These are phyloP conservation scores for Cystobasidium slooffiae DNA, from an alignment of 1,284 basidiomycete genomes.

Conservation along the genomic window DNA sequence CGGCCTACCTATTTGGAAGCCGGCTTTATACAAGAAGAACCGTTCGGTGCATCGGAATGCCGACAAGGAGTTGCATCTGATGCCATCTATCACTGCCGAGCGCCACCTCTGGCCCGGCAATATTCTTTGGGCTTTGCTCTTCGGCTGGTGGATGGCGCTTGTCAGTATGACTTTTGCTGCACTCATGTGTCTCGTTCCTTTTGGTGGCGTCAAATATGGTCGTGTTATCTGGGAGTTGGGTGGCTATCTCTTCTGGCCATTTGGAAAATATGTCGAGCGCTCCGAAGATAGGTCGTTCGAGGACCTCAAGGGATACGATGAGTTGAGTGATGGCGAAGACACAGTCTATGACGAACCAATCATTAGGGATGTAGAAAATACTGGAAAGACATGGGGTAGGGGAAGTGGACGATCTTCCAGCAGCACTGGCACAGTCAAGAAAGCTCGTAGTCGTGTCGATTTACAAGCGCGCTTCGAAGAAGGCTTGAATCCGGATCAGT, in stretches of 20 bases:
- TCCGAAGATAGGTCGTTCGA: constrained; percentile 60
- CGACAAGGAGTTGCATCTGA: constrained; percentile 87
- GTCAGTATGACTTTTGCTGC: constrained; percentile 71
- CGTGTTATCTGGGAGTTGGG: constrained; percentile 88
- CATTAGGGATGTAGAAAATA: constrained; percentile 48
- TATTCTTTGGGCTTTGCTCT: constrained; percentile 82
- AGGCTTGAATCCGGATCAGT: not conserved
- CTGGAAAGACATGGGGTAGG: constrained; percentile 44
- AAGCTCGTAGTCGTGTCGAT: not conserved
- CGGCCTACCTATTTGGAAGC: constrained; percentile 99
- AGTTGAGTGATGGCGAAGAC: constrained; percentile 55
- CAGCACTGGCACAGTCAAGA: constrained; percentile 41
- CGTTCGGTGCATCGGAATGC: constrained; percentile 95
- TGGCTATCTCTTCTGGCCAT: constrained; percentile 97
- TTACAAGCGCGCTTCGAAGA: constrained; percentile 11
- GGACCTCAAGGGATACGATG: constrained; percentile 45
- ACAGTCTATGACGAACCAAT: constrained; percentile 58
- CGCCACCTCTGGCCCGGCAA: constrained; percentile 86
- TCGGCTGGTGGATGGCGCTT: constrained; percentile 89
- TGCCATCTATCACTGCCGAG: constrained; percentile 88
- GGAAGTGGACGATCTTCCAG: constrained; percentile 15
- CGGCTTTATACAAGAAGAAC: constrained; percentile 97
- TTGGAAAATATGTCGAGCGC: constrained; percentile 97
- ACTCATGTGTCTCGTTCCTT: constrained; percentile 71
- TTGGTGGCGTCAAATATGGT: constrained; percentile 81